Base-by-base conservation (phyloP, 495 filamentous ascomycete genomes). In the Penicillium samsonianum region DNA sequence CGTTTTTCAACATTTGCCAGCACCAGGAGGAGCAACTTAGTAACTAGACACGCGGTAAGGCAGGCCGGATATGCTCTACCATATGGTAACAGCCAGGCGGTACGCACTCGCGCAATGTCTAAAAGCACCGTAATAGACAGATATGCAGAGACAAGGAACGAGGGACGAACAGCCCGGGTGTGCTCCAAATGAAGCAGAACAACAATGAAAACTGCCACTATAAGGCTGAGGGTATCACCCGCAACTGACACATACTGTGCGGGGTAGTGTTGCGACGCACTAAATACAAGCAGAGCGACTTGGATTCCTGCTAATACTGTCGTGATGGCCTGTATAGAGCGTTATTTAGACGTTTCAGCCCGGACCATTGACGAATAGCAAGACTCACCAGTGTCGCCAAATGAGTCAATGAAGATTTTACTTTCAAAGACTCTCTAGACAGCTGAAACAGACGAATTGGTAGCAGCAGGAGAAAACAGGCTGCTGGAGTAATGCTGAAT, bases 81-180 rank as follows among this genome's bases (percentile, higher is more conserved):
- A 7, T 41, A 37, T 6, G 26, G 44, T 66, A 54, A 55, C 16
- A 84, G 63, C 72, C 76, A 85, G 28, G 80, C 63, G 5, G 79
- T 85, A 16, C 84, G 69, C 9, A 71, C 67, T 35, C 77, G 77
- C 0, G 75, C 71, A 17, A 72, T 57, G 58, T 86, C 83, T 7
- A 85, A 67, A 8, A 84, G 55, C 19, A 80, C 26, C 0, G 81
- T 80, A 40, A 82, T 33, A 33, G 83, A 72, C 5, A 87, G 63
- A 59, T 83, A 88, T 3, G 67, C 50, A 41, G 78, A 75, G 25
- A 84, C 63, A 2, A 87, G 50, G 20, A 77, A 67, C 3, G 63
- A 86, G 7, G 84, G 81, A 30, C 81, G 74, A 60, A 73, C 46
- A 35, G 71, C 43, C 57, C 79, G 23, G 71, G 76, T 35, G 63